Conservation (phyloP, 1,284 basidiomycete genomes). For the Sphaerobolus stellatus region DNA sequence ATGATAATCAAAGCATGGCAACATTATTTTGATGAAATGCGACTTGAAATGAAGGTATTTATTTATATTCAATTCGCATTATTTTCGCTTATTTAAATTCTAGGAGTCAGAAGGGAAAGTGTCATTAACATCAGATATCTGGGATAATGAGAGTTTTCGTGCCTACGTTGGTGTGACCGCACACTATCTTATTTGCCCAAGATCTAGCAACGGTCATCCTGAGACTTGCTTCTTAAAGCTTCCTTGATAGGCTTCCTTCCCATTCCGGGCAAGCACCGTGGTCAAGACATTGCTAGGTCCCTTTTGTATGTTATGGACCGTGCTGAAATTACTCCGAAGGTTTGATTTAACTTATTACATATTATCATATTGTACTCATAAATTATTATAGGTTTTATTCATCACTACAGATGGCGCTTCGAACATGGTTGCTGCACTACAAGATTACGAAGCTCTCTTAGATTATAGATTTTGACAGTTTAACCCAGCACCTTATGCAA, state of each 20-base stretch:
- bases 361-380: not conserved
- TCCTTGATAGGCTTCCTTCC: conserved; percentile 33
- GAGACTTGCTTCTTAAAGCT: conserved; percentile 17
- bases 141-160: conserved; percentile 31
- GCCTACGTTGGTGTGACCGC: conserved; percentile 37
- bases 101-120: conserved; percentile 32
- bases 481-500: not conserved
- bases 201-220: conserved; percentile 15
- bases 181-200: conserved; percentile 29
- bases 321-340: conserved; percentile 11
- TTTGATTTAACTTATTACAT: not conserved
- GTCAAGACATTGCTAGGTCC: conserved; percentile 29
- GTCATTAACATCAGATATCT: conserved; percentile 35
- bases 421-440: not conserved
- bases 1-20: not conserved
- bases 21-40: not conserved
- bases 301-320: conserved; percentile 30
- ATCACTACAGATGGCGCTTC: conserved; percentile 6
- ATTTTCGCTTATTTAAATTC: conserved; percentile 7
- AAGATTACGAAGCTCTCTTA: conserved; percentile 2
- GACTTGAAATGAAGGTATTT: not conserved
- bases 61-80: not conserved
- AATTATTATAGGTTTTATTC: not conserved
- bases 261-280: conserved; percentile 32
- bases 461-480: not conserved